These are phyloP conservation scores for Neonothopanus nambi DNA, from an alignment of 1,284 basidiomycete species.

Conservation along the genomic window DNA sequence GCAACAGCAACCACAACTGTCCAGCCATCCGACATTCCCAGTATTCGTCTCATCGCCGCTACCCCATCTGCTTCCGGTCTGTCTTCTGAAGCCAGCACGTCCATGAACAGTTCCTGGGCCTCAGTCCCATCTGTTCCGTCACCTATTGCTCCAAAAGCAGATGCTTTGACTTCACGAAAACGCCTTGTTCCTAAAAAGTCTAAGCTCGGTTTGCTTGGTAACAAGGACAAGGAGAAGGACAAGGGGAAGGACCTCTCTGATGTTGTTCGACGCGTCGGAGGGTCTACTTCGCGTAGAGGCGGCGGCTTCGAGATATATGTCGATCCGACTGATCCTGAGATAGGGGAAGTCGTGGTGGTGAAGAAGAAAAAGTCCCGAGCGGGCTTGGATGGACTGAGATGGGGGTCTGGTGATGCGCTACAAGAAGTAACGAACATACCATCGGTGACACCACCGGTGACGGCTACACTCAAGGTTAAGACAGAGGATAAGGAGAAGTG, in stretches of 20 bases:
- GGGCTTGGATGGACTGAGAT: slow-evolving; percentile 60
- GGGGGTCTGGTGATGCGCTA: slow-evolving; percentile 50
- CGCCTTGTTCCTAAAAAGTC: slow-evolving; percentile 77
- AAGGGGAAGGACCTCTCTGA: slow-evolving; percentile 58
- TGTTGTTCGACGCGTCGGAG: slow-evolving; percentile 57
- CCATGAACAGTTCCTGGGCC: slow-evolving; percentile 34
- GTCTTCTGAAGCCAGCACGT: slow-evolving; percentile 36
- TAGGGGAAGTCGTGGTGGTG: slow-evolving; percentile 69
- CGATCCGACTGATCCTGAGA: slow-evolving; percentile 60
- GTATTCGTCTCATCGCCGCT: slow-evolving; percentile 65
- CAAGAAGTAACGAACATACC: slow-evolving; percentile 65
- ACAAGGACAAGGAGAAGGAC: slow-evolving; percentile 35
- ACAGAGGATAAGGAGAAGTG: slow-evolving; percentile 64
- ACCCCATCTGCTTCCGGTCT: slow-evolving; percentile 56
- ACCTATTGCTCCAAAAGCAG: slow-evolving; percentile 22
- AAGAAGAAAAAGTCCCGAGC: slow-evolving; percentile 77
- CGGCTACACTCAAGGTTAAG: slow-evolving; percentile 30
- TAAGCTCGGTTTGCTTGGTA: slow-evolving; percentile 56
- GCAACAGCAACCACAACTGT: slow-evolving; percentile 30
- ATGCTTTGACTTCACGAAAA: slow-evolving; percentile 38
- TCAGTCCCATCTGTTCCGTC: slow-evolving; percentile 28
- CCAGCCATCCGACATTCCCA: slow-evolving; percentile 23
- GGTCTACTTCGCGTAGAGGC: slow-evolving; percentile 37
- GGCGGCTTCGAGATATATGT: slow-evolving; percentile 74
- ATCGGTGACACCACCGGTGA: slow-evolving; percentile 21